These are phyloP conservation scores for Pythium monospermum DNA, from an alignment of 352 stramenopile species.

Conservation along the genomic window DNA sequence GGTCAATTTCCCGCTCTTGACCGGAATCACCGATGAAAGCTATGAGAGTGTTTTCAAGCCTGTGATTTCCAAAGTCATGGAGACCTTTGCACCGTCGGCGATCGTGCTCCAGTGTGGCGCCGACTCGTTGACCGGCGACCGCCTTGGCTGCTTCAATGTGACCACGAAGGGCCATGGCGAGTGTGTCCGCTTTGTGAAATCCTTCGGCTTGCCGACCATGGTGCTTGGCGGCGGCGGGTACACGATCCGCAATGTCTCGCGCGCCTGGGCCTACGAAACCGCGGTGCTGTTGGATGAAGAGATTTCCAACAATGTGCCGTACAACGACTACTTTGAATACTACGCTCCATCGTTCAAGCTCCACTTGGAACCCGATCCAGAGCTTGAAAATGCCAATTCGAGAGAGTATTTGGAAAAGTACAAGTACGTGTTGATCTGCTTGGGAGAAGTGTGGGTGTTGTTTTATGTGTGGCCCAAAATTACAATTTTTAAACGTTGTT, in stretches of 20 bases:
- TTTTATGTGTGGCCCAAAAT: neutral
- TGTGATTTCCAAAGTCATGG: slow-evolving; percentile 93
- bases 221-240: slow-evolving; percentile 84
- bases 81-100: slow-evolving; percentile 84
- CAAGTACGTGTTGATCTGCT: slow-evolving; percentile 70
- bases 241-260: slow-evolving; percentile 83
- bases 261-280: slow-evolving; percentile 98
- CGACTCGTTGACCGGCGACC: slow-evolving; percentile 95
- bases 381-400: slow-evolving; percentile 82
- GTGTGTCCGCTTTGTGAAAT: slow-evolving; percentile 84
- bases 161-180: slow-evolving; percentile 83
- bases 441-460: neutral
- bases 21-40: slow-evolving; percentile 94
- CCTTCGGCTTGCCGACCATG: slow-evolving; percentile 78
- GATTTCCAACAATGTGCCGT: slow-evolving; percentile 77
- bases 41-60: slow-evolving; percentile 98
- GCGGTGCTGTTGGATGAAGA: slow-evolving; percentile 87
- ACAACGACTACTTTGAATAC: slow-evolving; percentile 86
- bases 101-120: slow-evolving; percentile 98
- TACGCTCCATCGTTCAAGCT: slow-evolving; percentile 84
- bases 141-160: slow-evolving; percentile 98
- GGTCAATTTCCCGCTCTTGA: slow-evolving; percentile 96
- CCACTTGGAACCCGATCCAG: slow-evolving; percentile 69
- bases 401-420: slow-evolving; percentile 81
- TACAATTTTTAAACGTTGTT: too few species aligned